These are phyloP conservation scores for Iodosphaeria phyllophila DNA, from an alignment of 2,329 filamentous ascomycete genomes.

Conservation along the genomic window DNA sequence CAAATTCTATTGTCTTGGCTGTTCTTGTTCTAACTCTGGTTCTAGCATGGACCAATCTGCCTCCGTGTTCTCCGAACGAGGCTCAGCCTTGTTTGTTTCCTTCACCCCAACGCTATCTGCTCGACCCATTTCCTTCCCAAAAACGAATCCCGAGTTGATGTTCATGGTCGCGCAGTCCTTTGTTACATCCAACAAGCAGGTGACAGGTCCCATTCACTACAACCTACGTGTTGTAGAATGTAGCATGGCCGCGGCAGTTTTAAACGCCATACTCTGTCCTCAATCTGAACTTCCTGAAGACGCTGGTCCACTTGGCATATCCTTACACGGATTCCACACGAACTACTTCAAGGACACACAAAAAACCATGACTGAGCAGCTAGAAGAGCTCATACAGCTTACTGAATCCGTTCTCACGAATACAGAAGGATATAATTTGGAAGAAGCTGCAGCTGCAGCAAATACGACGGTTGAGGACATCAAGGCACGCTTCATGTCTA, in stretches of 20 bases:
- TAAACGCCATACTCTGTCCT: conserved; percentile 38
- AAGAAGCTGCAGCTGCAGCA: conserved; percentile 62
- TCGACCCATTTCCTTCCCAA: conserved; percentile 63
- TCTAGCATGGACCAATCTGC: conserved; percentile 88
- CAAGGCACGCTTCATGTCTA: conserved; percentile 62
- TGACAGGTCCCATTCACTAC: conserved; percentile 85
- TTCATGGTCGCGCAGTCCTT: conserved; percentile 94
- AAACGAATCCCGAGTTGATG: conserved; percentile 62
- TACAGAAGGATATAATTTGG: conserved; percentile 71
- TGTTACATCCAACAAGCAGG: conserved; percentile 84
- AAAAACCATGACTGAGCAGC: conserved; percentile 41
- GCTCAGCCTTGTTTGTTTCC: conserved; percentile 74
- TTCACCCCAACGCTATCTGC: conserved; percentile 68
- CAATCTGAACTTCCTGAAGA: conserved; percentile 52
- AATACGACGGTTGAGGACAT: conserved; percentile 52
- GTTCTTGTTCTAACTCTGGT: conserved; percentile 1
- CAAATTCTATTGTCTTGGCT: background rate
- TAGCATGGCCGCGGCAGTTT: conserved; percentile 62
- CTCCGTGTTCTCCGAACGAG: conserved; percentile 78
- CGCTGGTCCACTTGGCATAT: conserved; percentile 64
- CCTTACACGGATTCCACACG: conserved; percentile 73
- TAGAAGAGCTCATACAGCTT: conserved; percentile 53
- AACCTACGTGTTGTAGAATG: conserved; percentile 94
- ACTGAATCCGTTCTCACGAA: conserved; percentile 53
- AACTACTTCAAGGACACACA: conserved; percentile 47